Evolutionary conservation across 768 basidiomycete species (phyloP).

Genomic region (Grammothele lineata): DNA sequence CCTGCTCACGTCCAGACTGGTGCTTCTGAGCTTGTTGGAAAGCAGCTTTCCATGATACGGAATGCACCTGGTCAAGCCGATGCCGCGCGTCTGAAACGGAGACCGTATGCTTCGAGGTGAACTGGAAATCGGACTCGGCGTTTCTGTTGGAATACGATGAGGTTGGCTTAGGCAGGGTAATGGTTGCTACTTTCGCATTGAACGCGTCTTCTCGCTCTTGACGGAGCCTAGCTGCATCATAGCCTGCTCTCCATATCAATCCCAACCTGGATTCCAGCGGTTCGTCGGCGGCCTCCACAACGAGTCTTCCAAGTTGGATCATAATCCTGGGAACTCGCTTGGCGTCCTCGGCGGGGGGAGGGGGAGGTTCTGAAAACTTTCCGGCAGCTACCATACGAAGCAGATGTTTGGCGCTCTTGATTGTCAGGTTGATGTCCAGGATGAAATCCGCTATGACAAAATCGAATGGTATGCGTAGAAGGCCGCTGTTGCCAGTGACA

Average conservation of each 20-base stretch:
- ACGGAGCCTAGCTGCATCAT: slow-evolving; percentile 65
- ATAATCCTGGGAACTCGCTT: slow-evolving; percentile 65
- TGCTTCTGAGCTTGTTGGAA: slow-evolving; percentile 40
- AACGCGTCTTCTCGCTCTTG: slow-evolving; percentile 80
- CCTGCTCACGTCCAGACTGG: slow-evolving; percentile 25
- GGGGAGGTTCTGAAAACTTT: slow-evolving; percentile 48
- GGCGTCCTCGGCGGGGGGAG: slow-evolving; percentile 66
- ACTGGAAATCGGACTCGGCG: slow-evolving; percentile 53
- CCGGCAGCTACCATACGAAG: slow-evolving; percentile 48
- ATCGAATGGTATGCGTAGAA: slow-evolving; percentile 75
- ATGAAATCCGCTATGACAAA: slow-evolving; percentile 76
- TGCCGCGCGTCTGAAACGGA: slow-evolving; percentile 66
- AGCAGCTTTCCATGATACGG: slow-evolving; percentile 57
- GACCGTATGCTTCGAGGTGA: slow-evolving; percentile 60
- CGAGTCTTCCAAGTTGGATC: slow-evolving; percentile 55
- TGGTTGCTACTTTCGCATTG: slow-evolving; percentile 67
- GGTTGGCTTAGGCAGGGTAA: slow-evolving; percentile 40
- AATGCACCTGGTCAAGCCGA: slow-evolving; percentile 65
- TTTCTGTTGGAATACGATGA: slow-evolving; percentile 18
- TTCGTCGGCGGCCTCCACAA: slow-evolving; percentile 80
- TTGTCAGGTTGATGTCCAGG: slow-evolving; percentile 58
- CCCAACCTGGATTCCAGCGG: slow-evolving; percentile 76
- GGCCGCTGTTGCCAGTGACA: slow-evolving; percentile 58
- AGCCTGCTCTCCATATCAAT: slow-evolving; percentile 68
- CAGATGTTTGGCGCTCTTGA: slow-evolving; percentile 76